phyloP scores from a whole-genome alignment of 1,284 basidiomycete species.

The Puccinia horiana region DNA sequence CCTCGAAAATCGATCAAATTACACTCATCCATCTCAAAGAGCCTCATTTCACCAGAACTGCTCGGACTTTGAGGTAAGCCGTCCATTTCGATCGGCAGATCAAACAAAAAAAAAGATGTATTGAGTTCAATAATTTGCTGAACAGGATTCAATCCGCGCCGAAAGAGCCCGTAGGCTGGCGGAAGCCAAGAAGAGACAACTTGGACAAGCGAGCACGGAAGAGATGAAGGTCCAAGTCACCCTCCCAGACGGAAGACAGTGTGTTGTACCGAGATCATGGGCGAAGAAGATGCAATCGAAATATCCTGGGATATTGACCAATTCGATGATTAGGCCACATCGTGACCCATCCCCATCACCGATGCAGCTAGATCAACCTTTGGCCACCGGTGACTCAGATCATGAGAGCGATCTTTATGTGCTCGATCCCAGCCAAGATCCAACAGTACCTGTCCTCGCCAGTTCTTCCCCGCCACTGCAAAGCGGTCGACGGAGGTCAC shows the following conservation, averaged over 20 bases:
- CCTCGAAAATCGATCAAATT: background rate
- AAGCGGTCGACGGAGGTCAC: background rate
- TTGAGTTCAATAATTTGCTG: background rate
- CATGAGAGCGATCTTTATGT: slow-evolving; percentile 33
- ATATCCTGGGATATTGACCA: slow-evolving; percentile 21
- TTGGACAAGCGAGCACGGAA: background rate
- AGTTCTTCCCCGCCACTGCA: background rate
- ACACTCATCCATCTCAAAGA: background rate
- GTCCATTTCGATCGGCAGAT: background rate
- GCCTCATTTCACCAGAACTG: background rate
- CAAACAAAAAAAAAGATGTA: background rate
- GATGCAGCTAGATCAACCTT: too few relatives aligned
- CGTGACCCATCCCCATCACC: background rate
- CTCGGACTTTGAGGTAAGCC: background rate
- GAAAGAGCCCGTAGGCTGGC: slow-evolving; percentile 41
- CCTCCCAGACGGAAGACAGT: slow-evolving; percentile 34
- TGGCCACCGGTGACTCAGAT: background rate
- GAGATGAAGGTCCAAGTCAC: slow-evolving; percentile 25
- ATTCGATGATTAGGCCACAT: slow-evolving; percentile 34
- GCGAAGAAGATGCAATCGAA: slow-evolving; percentile 43
- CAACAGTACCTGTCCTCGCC: slow-evolving; percentile 14
- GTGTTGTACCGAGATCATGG: slow-evolving; percentile 39
- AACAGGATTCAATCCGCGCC: slow-evolving; percentile 33
- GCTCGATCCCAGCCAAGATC: slow-evolving; percentile 40
- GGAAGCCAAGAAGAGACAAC: slow-evolving; percentile 1